Base-by-base conservation (phyloP, 768 basidiomycete genomes). In the Termitomyces sp. region DNA sequence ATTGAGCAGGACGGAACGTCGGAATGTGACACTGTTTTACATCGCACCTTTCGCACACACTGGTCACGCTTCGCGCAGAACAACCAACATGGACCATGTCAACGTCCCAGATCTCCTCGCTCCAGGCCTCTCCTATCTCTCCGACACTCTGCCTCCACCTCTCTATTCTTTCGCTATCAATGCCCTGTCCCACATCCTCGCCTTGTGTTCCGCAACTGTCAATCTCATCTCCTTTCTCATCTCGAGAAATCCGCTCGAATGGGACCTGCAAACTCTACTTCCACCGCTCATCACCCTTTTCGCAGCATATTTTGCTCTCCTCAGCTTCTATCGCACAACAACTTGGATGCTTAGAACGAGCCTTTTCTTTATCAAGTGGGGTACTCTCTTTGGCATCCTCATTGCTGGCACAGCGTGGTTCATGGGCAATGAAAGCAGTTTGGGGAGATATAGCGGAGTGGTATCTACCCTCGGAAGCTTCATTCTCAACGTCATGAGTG, bases 341-440 rank as follows among this genome's bases (percentile, higher is more conserved):
- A 81, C 80, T 29, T 92, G 88, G 86, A 78, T 89, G 67, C 73
- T 92, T 64, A 82, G 88, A 62, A 84, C 83, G 38, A 76, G 74
- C 32, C 71, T 91, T 65, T 91, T 83, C 79, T 81, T 91, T 67
- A 70, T 89, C 67, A 94, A 94, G 73, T 94, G 91, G 91, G 88
- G 87, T 29, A 74, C 78, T 11, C 74, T 94, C 51, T 62, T 91
- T 9, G 81, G 78, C 12, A 72, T 78, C 2, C 66, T 87, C 8
- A 79, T 82, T n/a, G 86, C 81, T 6, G 79, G 77, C 8, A 70
- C 74, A 15, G 86, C 84, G 10, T 91, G 83, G 81, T 73, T 83
- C 52, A 72, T 83, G 70, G 80, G 77, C 10, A 68, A 71, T 53
- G 76, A 71, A 34, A 75, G 73, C 59, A 76, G 70, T 45, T 68